Base-by-base conservation (phyloP, 345 rosid genomes). In the Salix purpurea region DNA sequence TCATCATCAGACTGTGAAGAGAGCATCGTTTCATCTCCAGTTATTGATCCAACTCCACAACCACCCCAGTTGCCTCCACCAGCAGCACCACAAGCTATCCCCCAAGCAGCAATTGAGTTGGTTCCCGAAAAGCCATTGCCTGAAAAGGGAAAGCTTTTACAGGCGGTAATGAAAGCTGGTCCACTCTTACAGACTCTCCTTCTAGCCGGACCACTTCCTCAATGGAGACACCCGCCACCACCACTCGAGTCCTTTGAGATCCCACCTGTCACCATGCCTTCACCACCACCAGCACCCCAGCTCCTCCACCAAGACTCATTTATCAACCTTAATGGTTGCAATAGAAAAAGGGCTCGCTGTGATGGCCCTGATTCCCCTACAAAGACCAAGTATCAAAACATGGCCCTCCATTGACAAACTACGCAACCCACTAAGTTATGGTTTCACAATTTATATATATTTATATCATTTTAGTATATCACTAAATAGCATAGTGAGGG, bases 201-300 rank as follows among this genome's bases (percentile, higher is more conserved):
- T 52, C 84, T 96, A 74, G 99, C 98, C 0, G 99, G 97, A 39
- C 98, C 98, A 37, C 86, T 96, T 46, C 99, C 99, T 69, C 94
- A 96, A 78, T 96, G 99, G 99, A 90, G 88, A 44, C 91, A 93
- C 84, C 99, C 99, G 4, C 99, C 99, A 1, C 99, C 99, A 56
- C 96, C 96, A 34, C 92, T 96, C 0, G 91, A 92, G 56, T 86
- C 94, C 74, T 93, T 94, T 67, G 94, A 91, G 88, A 96, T 96
- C 88, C 99, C 99, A 62, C 97, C 94, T 1, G 98, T 91, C 24
- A 87, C 90, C 56, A 87, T 96, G 69, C 89, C 90, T 48, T 81
- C 92, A n/a, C 90, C 92, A 6, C 81, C 91, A 64, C 84, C 82
- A 5, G 71, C 74, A 8, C 78, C 83, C 12, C 83, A 85, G 66